phyloP scores from a whole-genome alignment of 2,329 filamentous ascomycete genomes.

The Ascochyta clinopodiicola region DNA sequence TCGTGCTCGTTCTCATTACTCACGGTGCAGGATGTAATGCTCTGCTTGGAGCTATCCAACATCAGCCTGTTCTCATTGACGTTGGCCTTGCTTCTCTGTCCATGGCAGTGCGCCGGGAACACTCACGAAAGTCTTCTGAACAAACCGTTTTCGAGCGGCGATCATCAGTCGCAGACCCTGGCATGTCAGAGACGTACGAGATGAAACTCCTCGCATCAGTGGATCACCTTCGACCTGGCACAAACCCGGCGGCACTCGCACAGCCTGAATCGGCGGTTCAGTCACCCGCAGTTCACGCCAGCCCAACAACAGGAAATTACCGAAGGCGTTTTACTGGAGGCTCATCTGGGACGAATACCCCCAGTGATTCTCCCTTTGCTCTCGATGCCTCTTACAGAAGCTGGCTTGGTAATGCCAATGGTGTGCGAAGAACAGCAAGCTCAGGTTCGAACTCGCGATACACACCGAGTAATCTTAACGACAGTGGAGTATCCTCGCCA shows the following conservation, averaged over 20 bases:
- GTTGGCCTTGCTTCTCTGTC: slow-evolving; percentile 90
- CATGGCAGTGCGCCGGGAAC: slow-evolving; percentile 65
- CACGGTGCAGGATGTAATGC: slow-evolving; percentile 97
- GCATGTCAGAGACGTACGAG: slow-evolving; percentile 69
- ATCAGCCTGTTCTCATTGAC: slow-evolving; percentile 89
- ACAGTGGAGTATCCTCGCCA: slow-evolving; percentile 31
- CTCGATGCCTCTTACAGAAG: slow-evolving; percentile 38
- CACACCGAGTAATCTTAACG: slow-evolving; percentile 25
- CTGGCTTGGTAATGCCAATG: slow-evolving; percentile 49
- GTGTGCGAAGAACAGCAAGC: slow-evolving; percentile 49
- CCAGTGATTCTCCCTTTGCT: slow-evolving; percentile 39
- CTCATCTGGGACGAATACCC: slow-evolving; percentile 31
- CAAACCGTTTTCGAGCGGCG: slow-evolving; percentile 40
- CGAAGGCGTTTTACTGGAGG: slow-evolving; percentile 29
- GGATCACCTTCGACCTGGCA: slow-evolving; percentile 70
- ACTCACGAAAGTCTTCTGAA: slow-evolving; percentile 35
- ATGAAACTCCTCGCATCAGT: slow-evolving; percentile 76
- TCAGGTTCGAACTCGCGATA: slow-evolving; percentile 36
- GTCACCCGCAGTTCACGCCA: slow-evolving; percentile 40
- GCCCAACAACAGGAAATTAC: slow-evolving; percentile 33
- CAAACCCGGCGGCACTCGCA: slow-evolving; percentile 47
- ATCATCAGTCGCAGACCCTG: slow-evolving; percentile 51
- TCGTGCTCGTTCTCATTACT: slow-evolving; percentile 86
- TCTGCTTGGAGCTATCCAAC: slow-evolving; percentile 87
- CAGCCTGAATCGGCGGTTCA: slow-evolving; percentile 31